Conservation (phyloP, 352 stramenopile species). For the Hyaloperonospora arabidopsidis region DNA sequence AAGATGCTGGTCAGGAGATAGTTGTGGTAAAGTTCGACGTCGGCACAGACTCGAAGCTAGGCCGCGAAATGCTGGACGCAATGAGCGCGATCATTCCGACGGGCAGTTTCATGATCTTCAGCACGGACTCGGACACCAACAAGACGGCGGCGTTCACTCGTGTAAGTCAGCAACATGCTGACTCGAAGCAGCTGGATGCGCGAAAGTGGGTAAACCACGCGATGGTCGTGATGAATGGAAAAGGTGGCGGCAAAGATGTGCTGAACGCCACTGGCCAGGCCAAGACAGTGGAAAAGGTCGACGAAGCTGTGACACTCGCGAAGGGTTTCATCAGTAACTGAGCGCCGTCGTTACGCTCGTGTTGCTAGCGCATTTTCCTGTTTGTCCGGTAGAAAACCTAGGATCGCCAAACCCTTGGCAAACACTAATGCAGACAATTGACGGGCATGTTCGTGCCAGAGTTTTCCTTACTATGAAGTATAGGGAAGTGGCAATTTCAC, state of each 20-base stretch:
- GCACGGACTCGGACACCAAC: constrained; percentile 84
- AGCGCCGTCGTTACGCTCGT: constrained; percentile 18
- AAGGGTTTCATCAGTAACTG: constrained; percentile 51
- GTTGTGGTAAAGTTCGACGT: constrained; percentile 90
- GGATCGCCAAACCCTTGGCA: too few relatives aligned
- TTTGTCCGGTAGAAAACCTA: too few relatives aligned
- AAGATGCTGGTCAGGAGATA: constrained; percentile 53
- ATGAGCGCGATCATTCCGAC: constrained; percentile 71
- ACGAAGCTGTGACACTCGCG: constrained; percentile 58
- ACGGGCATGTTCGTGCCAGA: too few relatives aligned
- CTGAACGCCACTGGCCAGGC: constrained; percentile 69
- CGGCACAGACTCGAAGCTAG: constrained; percentile 91
- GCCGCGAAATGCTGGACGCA: constrained; percentile 91
- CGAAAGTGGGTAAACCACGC: constrained; percentile 91
- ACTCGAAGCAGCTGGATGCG: constrained; percentile 71
- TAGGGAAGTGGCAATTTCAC: too few relatives aligned
- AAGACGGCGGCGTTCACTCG: constrained; percentile 92
- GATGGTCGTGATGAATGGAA: constrained; percentile 88
- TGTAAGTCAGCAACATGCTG: constrained; percentile 78
- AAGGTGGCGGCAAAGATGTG: constrained; percentile 91
- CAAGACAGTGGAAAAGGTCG: constrained; percentile 65
- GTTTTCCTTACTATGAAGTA: too few relatives aligned
- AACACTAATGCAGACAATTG: too few relatives aligned
- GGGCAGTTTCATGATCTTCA: constrained; percentile 90
- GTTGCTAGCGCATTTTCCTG: background rate